phyloP scores from a whole-genome alignment of 495 filamentous ascomycete genomes.

The Terfezia boudieri region DNA sequence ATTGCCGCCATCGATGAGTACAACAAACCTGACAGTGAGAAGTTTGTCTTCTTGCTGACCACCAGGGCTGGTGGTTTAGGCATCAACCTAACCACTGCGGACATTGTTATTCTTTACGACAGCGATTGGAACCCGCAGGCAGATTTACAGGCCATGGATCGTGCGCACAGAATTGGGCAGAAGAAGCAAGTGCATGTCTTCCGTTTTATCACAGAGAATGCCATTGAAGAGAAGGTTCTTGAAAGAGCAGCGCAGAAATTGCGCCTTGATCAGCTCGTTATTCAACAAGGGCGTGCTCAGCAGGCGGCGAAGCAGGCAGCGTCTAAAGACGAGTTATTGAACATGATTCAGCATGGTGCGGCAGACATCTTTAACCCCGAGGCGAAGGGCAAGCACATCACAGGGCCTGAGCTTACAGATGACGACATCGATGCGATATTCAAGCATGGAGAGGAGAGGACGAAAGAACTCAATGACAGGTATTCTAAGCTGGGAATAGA shows the following conservation, averaged over 20 bases:
- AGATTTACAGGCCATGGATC: conserved; percentile 96
- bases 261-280: conserved; percentile 94
- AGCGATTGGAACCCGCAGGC: conserved; percentile 99
- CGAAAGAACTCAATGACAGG: conserved; percentile 67
- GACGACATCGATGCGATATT: conserved; percentile 81
- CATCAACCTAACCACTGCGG: conserved; percentile 88
- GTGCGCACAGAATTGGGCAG: conserved; percentile 93
- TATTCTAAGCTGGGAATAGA: conserved; percentile 98
- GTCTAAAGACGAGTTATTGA: conserved; percentile 86
- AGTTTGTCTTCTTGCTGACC: conserved; percentile 94
- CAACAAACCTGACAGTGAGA: conserved; percentile 84
- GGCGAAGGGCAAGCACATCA: conserved; percentile 21
- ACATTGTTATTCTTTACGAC: conserved; percentile 96
- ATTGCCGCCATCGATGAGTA: conserved; percentile 97
- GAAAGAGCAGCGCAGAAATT: conserved; percentile 95
- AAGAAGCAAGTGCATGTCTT: conserved; percentile 96
- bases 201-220: conserved; percentile 90
- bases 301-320: conserved; percentile 65
- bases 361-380: conserved; percentile 62
- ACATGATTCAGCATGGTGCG: conserved; percentile 98
- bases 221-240: conserved; percentile 95
- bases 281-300: conserved; percentile 93
- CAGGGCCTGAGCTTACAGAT: conserved; percentile 43
- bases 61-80: conserved; percentile 93
- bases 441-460: conserved; percentile 67